These are phyloP conservation scores for Lodderomyces oxycetoniae DNA, from an alignment of 1,139 yeast species.

Conservation along the genomic window DNA sequence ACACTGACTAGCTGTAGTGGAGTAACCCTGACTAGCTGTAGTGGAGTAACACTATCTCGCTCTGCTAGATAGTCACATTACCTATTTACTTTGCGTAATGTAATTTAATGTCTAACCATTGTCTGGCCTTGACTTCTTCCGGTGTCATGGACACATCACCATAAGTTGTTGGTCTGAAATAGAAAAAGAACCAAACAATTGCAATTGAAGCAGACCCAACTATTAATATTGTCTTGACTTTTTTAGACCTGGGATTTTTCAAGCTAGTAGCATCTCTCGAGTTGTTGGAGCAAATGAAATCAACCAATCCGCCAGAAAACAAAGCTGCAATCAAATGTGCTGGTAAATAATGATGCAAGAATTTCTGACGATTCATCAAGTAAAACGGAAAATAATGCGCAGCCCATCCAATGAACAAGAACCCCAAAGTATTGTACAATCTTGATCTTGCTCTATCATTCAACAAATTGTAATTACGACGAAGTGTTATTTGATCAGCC, in stretches of 20 bases:
- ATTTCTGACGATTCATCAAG: slow-evolving; percentile 88
- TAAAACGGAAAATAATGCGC: slow-evolving; percentile 89
- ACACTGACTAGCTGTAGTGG: too few relatives aligned
- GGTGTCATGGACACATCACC: slow-evolving; percentile 66
- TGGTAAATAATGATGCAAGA: slow-evolving; percentile 92
- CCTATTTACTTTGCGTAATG: slow-evolving; percentile 78
- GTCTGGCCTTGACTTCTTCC: slow-evolving; percentile 65
- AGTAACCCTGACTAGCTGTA: too few relatives aligned
- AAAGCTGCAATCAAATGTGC: slow-evolving; percentile 90
- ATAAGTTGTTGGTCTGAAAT: slow-evolving; percentile 80
- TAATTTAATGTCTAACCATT: slow-evolving; percentile 76
- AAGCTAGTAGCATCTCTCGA: slow-evolving; percentile 19
- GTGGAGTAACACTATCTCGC: too few relatives aligned
- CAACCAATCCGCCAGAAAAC: slow-evolving; percentile 77
- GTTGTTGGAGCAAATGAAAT: slow-evolving; percentile 69
- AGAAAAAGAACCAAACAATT: slow-evolving; percentile 62
- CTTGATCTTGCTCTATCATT: slow-evolving; percentile 63
- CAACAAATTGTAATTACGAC: slow-evolving; percentile 62
- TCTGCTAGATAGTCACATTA: too few relatives aligned
- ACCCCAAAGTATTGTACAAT: slow-evolving; percentile 77
- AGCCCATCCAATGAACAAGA: slow-evolving; percentile 82
- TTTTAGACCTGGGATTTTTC: slow-evolving; percentile 14
- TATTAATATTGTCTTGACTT: slow-evolving; percentile 27
- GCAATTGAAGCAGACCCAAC: slow-evolving; percentile 40
- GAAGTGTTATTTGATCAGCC: slow-evolving; percentile 74